These are phyloP conservation scores for Alternaria sp. DNA, from an alignment of 2,329 filamentous ascomycete species.

Conservation along the genomic window DNA sequence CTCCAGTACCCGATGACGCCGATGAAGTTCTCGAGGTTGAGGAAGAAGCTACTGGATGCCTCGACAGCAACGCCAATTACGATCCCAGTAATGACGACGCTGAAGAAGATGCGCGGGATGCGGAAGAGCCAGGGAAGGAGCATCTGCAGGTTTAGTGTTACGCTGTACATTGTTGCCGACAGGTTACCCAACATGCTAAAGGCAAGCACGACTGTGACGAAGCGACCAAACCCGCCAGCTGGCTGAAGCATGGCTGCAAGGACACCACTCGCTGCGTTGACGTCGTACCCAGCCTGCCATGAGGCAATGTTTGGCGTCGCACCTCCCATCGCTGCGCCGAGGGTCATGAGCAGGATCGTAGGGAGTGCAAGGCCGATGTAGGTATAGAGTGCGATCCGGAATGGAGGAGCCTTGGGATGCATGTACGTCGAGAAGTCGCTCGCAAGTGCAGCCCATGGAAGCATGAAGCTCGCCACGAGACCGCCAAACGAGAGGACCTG, in stretches of 20 bases:
- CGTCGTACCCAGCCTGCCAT: slow-evolving; percentile 63
- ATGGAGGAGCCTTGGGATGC: slow-evolving; percentile 60
- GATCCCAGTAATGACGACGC: slow-evolving; percentile 64
- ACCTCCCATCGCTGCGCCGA: slow-evolving; percentile 69
- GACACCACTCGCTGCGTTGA: slow-evolving; percentile 64
- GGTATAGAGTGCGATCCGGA: slow-evolving; percentile 61
- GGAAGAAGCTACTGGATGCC: slow-evolving; percentile 64
- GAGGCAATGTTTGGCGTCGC: slow-evolving; percentile 61
- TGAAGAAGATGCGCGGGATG: slow-evolving; percentile 65
- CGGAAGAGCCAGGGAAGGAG: slow-evolving; percentile 63
- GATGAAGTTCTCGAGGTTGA: slow-evolving; percentile 55
- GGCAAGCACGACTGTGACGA: slow-evolving; percentile 65
- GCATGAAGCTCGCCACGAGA: slow-evolving; percentile 68
- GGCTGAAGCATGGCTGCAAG: slow-evolving; percentile 65
- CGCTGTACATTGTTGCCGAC: slow-evolving; percentile 65
- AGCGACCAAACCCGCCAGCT: slow-evolving; percentile 67
- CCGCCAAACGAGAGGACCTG: slow-evolving; percentile 64
- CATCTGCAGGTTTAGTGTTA: slow-evolving; percentile 70
- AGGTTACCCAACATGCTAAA: slow-evolving; percentile 64
- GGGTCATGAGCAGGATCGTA: slow-evolving; percentile 65
- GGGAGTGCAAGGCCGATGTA: slow-evolving; percentile 64
- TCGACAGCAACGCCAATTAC: slow-evolving; percentile 65
- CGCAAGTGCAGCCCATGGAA: slow-evolving; percentile 66
- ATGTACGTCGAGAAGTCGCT: slow-evolving; percentile 69
- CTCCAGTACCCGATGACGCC: slow-evolving; percentile 48